These are phyloP conservation scores for Claviceps spartinae DNA, from an alignment of 2,329 filamentous ascomycete genomes.

Conservation along the genomic window DNA sequence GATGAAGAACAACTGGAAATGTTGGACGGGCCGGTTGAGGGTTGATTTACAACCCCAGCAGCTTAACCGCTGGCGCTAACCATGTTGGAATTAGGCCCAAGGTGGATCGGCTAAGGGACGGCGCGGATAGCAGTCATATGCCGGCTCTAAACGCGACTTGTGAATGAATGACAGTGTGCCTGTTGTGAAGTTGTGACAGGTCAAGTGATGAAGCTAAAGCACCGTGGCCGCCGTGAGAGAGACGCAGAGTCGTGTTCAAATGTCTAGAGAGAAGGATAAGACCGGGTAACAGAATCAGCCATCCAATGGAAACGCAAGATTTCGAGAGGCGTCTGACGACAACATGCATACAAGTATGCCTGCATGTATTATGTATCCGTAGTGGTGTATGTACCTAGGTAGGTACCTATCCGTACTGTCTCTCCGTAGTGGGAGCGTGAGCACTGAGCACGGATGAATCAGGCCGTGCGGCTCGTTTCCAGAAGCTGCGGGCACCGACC, in stretches of 20 bases:
- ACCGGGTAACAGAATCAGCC: neutral
- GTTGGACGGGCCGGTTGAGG: neutral
- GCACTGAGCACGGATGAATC: constrained; percentile 4
- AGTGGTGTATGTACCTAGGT: neutral
- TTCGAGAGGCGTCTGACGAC: neutral
- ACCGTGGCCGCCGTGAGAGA: neutral
- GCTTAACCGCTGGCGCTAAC: neutral
- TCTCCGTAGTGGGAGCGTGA: neutral
- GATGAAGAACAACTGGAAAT: constrained; percentile 1
- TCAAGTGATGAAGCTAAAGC: neutral
- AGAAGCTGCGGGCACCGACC: constrained; percentile 1
- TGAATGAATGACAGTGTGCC: neutral
- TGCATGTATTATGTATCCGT: neutral
- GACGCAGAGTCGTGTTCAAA: neutral
- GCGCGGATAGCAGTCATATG: constrained; percentile 4
- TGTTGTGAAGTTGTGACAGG: neutral
- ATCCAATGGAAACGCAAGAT: neutral
- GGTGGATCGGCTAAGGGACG: constrained; percentile 2
- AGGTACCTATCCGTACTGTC: too few species aligned
- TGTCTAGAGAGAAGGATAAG: neutral
- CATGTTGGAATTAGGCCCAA: neutral
- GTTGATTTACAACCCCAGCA: neutral
- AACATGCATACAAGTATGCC: neutral
- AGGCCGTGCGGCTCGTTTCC: constrained; percentile 2
- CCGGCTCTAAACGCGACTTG: neutral